Conservation (phyloP, 305 asterid genomes). For the Ajuga reptans region DNA sequence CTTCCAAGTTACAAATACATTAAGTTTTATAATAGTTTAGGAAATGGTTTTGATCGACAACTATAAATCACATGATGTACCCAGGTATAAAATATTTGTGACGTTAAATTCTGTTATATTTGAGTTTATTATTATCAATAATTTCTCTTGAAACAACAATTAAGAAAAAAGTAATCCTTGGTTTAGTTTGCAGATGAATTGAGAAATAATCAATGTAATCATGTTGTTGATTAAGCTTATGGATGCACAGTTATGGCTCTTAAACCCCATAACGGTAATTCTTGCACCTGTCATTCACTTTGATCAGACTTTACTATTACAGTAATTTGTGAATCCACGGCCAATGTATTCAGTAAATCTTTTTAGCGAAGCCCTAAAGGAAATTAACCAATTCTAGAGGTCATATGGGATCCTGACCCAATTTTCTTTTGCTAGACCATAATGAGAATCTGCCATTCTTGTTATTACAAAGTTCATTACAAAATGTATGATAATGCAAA, state of each 20-base stretch:
- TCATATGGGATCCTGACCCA: background rate
- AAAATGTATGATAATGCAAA: background rate
- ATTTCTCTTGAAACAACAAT: background rate
- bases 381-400: background rate
- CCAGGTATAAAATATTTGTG: background rate
- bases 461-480: background rate
- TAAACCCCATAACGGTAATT: background rate
- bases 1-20: background rate
- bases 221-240: background rate
- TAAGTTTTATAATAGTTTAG: background rate
- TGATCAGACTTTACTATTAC: background rate
- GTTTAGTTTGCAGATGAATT: background rate
- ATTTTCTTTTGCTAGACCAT: slow-evolving; percentile 11
- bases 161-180: background rate
- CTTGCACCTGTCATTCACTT: background rate
- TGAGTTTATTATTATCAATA: background rate
- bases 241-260: background rate
- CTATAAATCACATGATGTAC: background rate
- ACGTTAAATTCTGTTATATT: background rate
- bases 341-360: background rate
- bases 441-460: background rate
- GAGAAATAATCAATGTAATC: background rate
- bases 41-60: background rate
- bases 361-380: background rate
- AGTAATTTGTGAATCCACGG: background rate